Conservation (phyloP, 768 basidiomycete species). For the Sporobolomyces phaffii region DNA sequence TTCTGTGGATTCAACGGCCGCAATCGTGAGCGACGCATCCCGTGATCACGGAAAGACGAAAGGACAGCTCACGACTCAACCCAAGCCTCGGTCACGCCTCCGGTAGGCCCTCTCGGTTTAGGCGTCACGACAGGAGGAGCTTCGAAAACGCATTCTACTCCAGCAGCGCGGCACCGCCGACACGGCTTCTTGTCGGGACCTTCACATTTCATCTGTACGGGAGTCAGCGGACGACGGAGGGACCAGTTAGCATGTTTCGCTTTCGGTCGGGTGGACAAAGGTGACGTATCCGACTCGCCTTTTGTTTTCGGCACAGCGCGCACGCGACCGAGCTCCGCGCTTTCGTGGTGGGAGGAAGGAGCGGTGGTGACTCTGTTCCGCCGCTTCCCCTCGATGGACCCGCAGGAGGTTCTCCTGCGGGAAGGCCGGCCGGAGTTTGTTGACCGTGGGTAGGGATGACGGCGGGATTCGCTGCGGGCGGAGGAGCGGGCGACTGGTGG, state of each 20-base stretch:
- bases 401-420: neutral
- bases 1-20: constrained; percentile 1
- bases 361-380: neutral
- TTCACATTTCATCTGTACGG: constrained; percentile 34
- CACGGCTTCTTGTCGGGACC: constrained; percentile 33
- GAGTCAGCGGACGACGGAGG: neutral
- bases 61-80: constrained; percentile 29
- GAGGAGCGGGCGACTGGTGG: constrained; percentile 2
- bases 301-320: constrained; percentile 28
- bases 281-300: neutral
- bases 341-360: constrained; percentile 6
- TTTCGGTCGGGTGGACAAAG: neutral
- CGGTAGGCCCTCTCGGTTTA: neutral
- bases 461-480: too few relatives aligned
- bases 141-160: constrained; percentile 35
- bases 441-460: too few relatives aligned
- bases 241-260: too few relatives aligned
- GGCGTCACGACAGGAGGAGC: constrained; percentile 19
- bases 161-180: constrained; percentile 22
- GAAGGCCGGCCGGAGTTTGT: neutral
- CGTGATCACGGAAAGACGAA: too few relatives aligned
- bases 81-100: constrained; percentile 10
- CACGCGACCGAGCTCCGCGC: constrained; percentile 32
- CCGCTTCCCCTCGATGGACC: too few relatives aligned
- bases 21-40: too few relatives aligned